Base-by-base conservation (phyloP, 257 asterid species). In the Petunia axillaris region DNA sequence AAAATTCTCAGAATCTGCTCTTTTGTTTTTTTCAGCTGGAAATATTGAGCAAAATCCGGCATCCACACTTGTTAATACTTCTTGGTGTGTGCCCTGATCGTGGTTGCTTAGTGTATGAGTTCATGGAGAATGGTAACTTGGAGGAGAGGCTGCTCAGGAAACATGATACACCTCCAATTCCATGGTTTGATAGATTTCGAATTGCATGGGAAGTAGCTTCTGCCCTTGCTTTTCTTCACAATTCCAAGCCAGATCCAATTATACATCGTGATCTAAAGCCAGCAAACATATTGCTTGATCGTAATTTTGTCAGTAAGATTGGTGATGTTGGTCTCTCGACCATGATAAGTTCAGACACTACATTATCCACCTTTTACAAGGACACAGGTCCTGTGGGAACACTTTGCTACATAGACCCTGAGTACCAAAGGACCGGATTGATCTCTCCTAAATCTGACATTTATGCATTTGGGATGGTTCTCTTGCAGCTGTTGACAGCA, bases 231-330 rank as follows among this genome's bases (percentile, higher is more conserved):
- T 94, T 88, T 87, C 97, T 92, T 46, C 99, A 95, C 85, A 86
- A 84, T 53, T 79, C 97, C 48, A 92, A 85, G 87, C 95, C 99
- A 8, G 80, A 89, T 70, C 83, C 91, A 14, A 91, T 95, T 78
- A 83, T 95, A 41, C 99, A 95, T 36, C 99, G 99, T 13, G 99
- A 95, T 83, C 86, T 95, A 58, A 95, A 93, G 85, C 99, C 98
- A 6, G 97, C 91, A 66, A 95, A 95, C 91, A 92, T 95, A 82
- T 83, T 95, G 82, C 97, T 94, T 40, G 99, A 92, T 64, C 93
- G 82, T 39, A 93, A 93, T 58, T 38, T 86, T 2, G 92, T 95
- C 40, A 93, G 99, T 68, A 95, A 93, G 86, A 93, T 95, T 9
- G 97, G 98, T 36, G 98, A 92, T 48, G 94, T 95, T 43, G 98